Percentiles rank a stretch among this genome's conserved stretches.
phyloP scores from a whole-genome alignment of 2,329 filamentous ascomycete genomes.

The Trichophyton equinum region DNA sequence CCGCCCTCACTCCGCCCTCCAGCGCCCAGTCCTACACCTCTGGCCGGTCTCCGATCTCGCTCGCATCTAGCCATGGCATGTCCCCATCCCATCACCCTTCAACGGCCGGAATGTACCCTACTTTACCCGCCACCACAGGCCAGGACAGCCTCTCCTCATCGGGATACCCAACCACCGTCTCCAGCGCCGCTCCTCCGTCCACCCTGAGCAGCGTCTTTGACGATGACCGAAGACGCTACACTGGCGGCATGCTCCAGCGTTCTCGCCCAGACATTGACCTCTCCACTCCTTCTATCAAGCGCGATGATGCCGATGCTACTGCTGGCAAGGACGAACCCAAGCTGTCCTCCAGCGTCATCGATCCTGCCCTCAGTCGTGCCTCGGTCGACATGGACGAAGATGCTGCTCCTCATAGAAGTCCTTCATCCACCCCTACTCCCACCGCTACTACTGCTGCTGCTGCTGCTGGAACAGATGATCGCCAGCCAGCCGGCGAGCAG shows the following conservation, averaged over 20 bases:
- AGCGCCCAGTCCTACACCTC: constrained; percentile 52
- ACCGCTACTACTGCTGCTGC: constrained; percentile 1
- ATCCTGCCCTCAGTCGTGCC: constrained; percentile 28
- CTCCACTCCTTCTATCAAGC: constrained; percentile 16
- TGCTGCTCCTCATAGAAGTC: constrained; percentile 14
- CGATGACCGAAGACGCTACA: constrained; percentile 49
- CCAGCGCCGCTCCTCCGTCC: constrained; percentile 48
- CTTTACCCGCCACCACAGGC: constrained; percentile 45
- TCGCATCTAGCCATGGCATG: constrained; percentile 39
- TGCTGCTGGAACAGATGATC: not conserved
- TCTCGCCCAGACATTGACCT: constrained; percentile 31
- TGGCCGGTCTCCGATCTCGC: constrained; percentile 47
- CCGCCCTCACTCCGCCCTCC: constrained; percentile 50
- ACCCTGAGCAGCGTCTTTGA: constrained; percentile 48
- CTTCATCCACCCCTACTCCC: not conserved
- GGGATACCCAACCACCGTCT: constrained; percentile 38
- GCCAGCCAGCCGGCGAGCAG: constrained; percentile 26
- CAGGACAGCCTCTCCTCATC: constrained; percentile 42
- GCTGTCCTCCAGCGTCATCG: constrained; percentile 30
- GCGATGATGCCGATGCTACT: not conserved
- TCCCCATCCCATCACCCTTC: constrained; percentile 35
- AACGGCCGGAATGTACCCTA: constrained; percentile 49
- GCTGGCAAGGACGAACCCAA: constrained; percentile 11
- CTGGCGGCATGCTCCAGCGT: constrained; percentile 47
- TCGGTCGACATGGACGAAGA: not conserved